Evolutionary conservation across 768 basidiomycete genomes (phyloP), one percentile per base, ranked within the genome.

Genomic region (Termitomyces sp.): DNA sequence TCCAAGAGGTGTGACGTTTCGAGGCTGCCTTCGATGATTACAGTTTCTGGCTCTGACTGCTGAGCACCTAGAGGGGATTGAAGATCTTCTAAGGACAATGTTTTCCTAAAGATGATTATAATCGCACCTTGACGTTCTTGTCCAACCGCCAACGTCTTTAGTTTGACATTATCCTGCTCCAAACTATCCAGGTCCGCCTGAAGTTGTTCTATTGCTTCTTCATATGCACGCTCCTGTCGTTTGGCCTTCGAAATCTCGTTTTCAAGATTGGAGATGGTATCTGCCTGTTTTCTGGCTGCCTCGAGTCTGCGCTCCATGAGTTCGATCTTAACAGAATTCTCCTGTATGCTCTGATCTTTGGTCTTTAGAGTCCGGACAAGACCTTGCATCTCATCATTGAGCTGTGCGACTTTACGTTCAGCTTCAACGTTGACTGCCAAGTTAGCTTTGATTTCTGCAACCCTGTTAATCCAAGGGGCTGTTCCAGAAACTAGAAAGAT

Each of bases 261-360:
- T 73, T 98, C 94, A 20, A 98, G 82, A 59, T 92, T 89, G 14
- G 76, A 70, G 52, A 98, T 89, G 7, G 81, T 74, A 56, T 98
- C 96, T 4, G 88, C 86, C 72, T 96, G 92, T 69, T 89, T 92
- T 80, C 93, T 95, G 60, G 86, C 87, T 2, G 86, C 82, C 68
- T 98, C 95, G 79, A 94, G 86, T 33, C 94, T 83, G 47, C 94
- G 85, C 68, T 97, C 94, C 84, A 98, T 90, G 14, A 95, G 79
- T 69, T 98, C 93, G 56, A 98, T 93, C 78, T 95, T 98, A 55
- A 98, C 94, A 2, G 77, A 76, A 5, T 86, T 78, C 67, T 98
- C 97, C 70, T 98, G 94, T 36, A 93, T 86, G 26, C 72, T 80
- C 76, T 97, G 94, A 60, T 98, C 97, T 73, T 92, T 86, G n/a